Evolutionary conservation across 441 rosid species (phyloP).

Genomic region (Raphanus hybrid): DNA sequence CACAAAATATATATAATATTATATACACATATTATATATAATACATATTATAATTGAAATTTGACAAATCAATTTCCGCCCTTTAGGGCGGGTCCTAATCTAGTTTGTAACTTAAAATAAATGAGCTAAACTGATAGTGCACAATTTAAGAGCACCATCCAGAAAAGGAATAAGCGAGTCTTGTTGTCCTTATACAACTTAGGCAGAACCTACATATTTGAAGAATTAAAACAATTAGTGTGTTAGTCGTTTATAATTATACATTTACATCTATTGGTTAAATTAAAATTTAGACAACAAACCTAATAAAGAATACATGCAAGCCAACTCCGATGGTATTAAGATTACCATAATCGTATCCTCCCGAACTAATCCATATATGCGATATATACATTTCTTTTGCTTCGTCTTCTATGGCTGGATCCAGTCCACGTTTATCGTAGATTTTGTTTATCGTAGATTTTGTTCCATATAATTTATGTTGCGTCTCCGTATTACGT

Average conservation of each 20-base stretch:
- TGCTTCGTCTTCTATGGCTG: not conserved
- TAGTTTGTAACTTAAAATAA: not conserved
- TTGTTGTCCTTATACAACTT: not conserved
- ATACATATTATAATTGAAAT: too few relatives aligned
- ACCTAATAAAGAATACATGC: not conserved
- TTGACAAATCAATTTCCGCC: too few relatives aligned
- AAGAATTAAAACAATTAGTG: not conserved
- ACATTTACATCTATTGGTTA: not conserved
- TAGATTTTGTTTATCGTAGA: not conserved
- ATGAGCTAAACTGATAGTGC: not conserved
- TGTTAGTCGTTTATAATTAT: not conserved
- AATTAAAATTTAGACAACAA: not conserved
- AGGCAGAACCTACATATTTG: not conserved
- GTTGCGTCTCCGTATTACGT: not conserved
- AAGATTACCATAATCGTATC: not conserved
- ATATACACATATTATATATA: too few relatives aligned
- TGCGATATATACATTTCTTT: not conserved
- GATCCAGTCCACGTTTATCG: not conserved
- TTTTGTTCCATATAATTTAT: not conserved
- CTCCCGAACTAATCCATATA: not conserved
- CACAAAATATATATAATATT: too few relatives aligned
- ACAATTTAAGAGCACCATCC: not conserved
- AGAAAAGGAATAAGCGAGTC: not conserved
- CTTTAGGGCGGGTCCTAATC: too few relatives aligned
- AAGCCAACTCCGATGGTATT: slow-evolving; percentile 9